Conservation (phyloP, 1,284 basidiomycete species). For the Ustilago hordei region DNA sequence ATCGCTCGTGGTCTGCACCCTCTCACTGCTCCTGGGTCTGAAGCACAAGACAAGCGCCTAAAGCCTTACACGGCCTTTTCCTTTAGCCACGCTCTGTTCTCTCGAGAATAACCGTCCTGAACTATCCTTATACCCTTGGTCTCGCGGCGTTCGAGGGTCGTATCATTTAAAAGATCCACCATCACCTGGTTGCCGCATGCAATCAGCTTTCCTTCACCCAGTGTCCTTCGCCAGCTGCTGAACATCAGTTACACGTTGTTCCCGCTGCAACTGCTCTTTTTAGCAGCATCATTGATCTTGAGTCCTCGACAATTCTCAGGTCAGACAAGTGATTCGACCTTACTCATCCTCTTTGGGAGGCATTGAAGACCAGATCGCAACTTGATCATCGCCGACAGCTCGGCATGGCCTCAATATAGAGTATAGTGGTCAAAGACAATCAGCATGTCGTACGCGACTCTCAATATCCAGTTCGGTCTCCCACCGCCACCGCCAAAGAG, state of each 20-base stretch:
- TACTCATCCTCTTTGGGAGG: neutral
- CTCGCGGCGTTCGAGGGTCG: neutral
- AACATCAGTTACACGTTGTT: no score
- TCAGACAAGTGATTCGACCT: no score
- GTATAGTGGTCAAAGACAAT: neutral
- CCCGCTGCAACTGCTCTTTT: no score
- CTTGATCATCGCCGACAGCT: neutral
- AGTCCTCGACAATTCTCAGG: no score
- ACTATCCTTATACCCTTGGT: neutral
- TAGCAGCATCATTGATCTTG: no score
- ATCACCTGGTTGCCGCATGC: neutral
- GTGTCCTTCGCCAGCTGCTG: neutral
- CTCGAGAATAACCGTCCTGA: neutral
- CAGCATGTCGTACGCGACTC: conserved; percentile 31
- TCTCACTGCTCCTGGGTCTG: neutral
- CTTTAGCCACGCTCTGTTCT: neutral
- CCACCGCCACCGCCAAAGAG: conserved; percentile 24
- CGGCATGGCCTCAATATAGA: conserved; percentile 3
- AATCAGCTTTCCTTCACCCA: neutral
- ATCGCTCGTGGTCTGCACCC: neutral
- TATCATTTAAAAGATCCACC: neutral
- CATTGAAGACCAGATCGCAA: neutral
- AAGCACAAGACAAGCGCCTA: neutral
- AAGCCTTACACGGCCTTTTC: neutral
- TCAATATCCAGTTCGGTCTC: conserved; percentile 23